Percentiles rank a stretch among this genome's conserved stretches.
phyloP scores from a whole-genome alignment of 306 rosid genomes.

The Senna tora region DNA sequence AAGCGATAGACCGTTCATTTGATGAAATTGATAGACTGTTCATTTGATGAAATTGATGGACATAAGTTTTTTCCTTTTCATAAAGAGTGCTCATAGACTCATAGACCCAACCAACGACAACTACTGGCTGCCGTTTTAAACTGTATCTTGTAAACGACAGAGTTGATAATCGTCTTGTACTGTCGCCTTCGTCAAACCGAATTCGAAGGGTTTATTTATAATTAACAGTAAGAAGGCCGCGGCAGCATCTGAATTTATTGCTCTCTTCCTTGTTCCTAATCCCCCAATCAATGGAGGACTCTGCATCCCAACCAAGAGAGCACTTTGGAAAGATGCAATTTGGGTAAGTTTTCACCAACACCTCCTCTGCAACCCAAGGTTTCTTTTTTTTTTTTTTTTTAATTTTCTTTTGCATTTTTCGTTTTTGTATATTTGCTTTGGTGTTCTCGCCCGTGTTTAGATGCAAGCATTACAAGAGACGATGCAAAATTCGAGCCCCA shows the following conservation, averaged over 20 bases:
- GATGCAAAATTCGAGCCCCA: constrained; percentile 74
- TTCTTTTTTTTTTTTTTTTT: neutral
- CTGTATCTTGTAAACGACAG: no score
- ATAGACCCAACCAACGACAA: neutral
- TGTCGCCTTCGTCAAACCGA: neutral
- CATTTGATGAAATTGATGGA: no score
- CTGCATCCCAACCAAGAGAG: constrained; percentile 21
- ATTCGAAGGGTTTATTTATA: neutral
- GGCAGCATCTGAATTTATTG: no score
- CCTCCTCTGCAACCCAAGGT: neutral
- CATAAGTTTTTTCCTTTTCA: no score
- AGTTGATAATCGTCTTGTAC: no score
- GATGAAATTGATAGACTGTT: no score
- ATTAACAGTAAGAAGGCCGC: neutral
- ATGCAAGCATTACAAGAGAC: constrained; percentile 65
- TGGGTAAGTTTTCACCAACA: constrained; percentile 40
- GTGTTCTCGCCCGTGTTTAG: constrained; percentile 32
- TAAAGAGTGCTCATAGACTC: no score
- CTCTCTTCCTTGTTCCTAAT: neutral
- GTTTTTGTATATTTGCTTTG: neutral
- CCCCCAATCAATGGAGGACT: constrained; percentile 27
- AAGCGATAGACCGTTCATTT: no score
- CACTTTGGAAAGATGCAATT: constrained; percentile 48
- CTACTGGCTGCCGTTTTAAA: neutral
- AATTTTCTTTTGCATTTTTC: neutral